Conservation (phyloP, 2,329 filamentous ascomycete genomes). For the Pseudogymnoascus sp. region DNA sequence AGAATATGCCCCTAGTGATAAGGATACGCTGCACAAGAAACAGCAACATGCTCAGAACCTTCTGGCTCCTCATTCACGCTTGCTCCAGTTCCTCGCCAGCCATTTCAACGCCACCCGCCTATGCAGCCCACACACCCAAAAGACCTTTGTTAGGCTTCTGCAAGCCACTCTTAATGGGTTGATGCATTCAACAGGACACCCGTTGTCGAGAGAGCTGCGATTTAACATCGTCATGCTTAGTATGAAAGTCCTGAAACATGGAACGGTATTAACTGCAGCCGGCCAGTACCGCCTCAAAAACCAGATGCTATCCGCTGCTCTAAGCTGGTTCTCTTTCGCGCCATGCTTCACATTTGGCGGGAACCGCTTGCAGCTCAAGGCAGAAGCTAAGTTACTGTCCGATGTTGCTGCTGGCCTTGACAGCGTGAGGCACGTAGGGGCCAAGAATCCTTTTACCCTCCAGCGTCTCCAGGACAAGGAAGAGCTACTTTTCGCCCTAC, state of each 20-base stretch:
- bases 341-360: constrained; percentile 94
- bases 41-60: constrained; percentile 75
- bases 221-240: constrained; percentile 83
- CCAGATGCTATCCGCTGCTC: constrained; percentile 72
- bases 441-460: constrained; percentile 40
- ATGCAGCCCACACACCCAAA: constrained; percentile 72
- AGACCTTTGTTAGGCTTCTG: constrained; percentile 73
- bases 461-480: constrained; percentile 71
- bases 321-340: constrained; percentile 79
- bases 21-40: constrained; percentile 61
- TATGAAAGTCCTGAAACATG: constrained; percentile 66
- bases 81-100: constrained; percentile 84
- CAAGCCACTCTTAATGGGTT: constrained; percentile 70
- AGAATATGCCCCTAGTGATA: constrained; percentile 88
- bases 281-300: constrained; percentile 82
- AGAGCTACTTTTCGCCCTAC: constrained; percentile 67
- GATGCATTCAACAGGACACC: constrained; percentile 60
- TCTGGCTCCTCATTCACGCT: constrained; percentile 74
- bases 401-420: constrained; percentile 66
- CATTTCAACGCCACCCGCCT: constrained; percentile 92
- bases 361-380: constrained; percentile 86
- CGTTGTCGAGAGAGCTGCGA: constrained; percentile 83
- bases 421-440: constrained; percentile 52
- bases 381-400: constrained; percentile 72
- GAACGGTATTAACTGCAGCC: constrained; percentile 53